Evolutionary conservation across 257 asterid genomes (phyloP).

Genomic region (Anisodus tanguticus): DNA sequence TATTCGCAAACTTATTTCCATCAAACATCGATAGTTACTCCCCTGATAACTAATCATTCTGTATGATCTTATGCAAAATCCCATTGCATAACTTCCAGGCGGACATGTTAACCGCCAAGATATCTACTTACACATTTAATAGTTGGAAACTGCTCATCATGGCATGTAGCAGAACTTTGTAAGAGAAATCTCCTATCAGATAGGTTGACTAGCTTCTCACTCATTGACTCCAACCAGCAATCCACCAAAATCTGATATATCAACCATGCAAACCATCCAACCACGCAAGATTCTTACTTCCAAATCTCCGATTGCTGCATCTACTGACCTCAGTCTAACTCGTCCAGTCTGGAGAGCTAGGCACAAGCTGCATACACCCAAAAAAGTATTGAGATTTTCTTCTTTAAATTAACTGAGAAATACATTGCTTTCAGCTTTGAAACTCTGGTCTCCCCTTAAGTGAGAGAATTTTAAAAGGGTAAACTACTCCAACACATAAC

Average conservation of each 20-base stretch:
- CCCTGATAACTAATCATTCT: slow-evolving; percentile 31
- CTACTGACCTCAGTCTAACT: slow-evolving; percentile 64
- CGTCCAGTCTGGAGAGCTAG: slow-evolving; percentile 66
- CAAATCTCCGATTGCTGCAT: slow-evolving; percentile 50
- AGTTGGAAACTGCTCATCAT: slow-evolving; percentile 45
- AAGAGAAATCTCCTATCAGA: slow-evolving; percentile 44
- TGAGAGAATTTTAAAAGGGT: background rate
- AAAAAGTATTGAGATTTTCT: background rate
- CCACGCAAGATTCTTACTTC: slow-evolving; percentile 56
- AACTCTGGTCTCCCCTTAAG: background rate
- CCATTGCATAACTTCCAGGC: slow-evolving; percentile 33
- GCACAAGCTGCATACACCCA: slow-evolving; percentile 63
- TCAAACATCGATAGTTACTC: slow-evolving; percentile 29
- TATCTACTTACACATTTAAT: slow-evolving; percentile 29
- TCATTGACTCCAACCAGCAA: slow-evolving; percentile 45
- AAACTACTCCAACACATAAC: background rate
- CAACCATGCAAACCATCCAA: slow-evolving; percentile 49
- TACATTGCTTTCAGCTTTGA: background rate
- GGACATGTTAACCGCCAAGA: slow-evolving; percentile 33
- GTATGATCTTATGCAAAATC: slow-evolving; percentile 21
- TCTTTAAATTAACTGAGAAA: background rate
- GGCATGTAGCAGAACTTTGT: slow-evolving; percentile 45
- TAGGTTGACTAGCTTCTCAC: slow-evolving; percentile 44
- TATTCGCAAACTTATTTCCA: slow-evolving; percentile 35
- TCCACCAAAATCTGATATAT: slow-evolving; percentile 42